Conservation (phyloP, 306 rosid genomes). For the Sicyos baderoa region DNA sequence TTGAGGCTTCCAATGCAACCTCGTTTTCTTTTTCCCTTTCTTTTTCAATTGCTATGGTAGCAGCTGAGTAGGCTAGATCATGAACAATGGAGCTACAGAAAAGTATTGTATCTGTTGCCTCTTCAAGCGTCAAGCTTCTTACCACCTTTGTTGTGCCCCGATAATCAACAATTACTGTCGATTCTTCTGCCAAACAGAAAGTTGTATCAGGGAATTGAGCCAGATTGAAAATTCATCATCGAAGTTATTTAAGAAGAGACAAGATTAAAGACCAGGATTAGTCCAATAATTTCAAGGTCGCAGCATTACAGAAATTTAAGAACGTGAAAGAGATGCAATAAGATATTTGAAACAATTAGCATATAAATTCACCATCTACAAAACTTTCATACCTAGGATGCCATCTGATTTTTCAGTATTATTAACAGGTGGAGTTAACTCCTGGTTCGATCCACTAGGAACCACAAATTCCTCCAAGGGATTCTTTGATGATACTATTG, state of each 20-base stretch:
- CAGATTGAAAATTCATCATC: not conserved
- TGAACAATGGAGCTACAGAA: slow-evolving; percentile 93
- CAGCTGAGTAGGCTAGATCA: slow-evolving; percentile 80
- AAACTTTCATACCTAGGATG: slow-evolving; percentile 44
- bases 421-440: slow-evolving; percentile 32
- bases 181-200: slow-evolving; percentile 48
- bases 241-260: not conserved
- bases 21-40: slow-evolving; percentile 62
- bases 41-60: slow-evolving; percentile 67
- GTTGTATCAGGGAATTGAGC: slow-evolving; percentile 7
- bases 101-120: slow-evolving; percentile 87
- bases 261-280: not conserved
- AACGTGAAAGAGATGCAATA: not conserved
- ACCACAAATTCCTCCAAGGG: slow-evolving; percentile 34
- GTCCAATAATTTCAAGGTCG: not conserved
- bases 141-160: slow-evolving; percentile 45
- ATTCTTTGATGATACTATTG: slow-evolving; percentile 37
- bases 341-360: slow-evolving; percentile 5
- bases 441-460: slow-evolving; percentile 31
- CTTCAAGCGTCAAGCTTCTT: slow-evolving; percentile 84
- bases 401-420: slow-evolving; percentile 39
- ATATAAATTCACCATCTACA: not conserved
- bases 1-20: slow-evolving; percentile 50
- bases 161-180: slow-evolving; percentile 64
- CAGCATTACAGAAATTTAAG: not conserved